These are phyloP conservation scores for Penicillium paneum DNA, from an alignment of 2,329 filamentous ascomycete genomes.

Conservation along the genomic window DNA sequence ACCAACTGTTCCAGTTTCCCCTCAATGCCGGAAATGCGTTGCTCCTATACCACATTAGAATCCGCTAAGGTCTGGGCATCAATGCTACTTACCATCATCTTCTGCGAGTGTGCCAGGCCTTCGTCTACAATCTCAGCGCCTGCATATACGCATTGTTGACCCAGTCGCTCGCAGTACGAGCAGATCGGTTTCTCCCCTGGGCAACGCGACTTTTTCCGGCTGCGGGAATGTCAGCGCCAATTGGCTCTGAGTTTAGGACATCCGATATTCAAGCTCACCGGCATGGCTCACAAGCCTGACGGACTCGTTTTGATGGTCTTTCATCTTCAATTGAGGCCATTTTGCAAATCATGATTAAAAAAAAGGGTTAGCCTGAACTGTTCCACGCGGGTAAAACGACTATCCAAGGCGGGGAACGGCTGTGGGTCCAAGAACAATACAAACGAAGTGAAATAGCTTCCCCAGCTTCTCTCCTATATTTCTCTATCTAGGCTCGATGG, in stretches of 20 bases:
- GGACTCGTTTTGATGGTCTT: slow-evolving; percentile 19
- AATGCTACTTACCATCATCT: slow-evolving; percentile 8
- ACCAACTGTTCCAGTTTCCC: slow-evolving; percentile 21
- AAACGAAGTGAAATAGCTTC: neutral
- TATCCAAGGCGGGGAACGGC: neutral
- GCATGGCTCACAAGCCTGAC: slow-evolving; percentile 33
- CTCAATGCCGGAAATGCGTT: slow-evolving; percentile 22
- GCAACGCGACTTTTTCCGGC: slow-evolving; percentile 35
- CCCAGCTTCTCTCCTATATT: neutral
- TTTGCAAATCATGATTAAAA: neutral
- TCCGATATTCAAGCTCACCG: slow-evolving; percentile 20
- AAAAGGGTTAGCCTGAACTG: neutral
- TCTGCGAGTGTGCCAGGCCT: slow-evolving; percentile 6
- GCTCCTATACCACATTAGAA: slow-evolving; percentile 9
- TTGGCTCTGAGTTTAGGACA: neutral
- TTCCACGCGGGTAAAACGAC: neutral
- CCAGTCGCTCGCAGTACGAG: slow-evolving; percentile 32
- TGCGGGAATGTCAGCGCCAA: slow-evolving; percentile 2
- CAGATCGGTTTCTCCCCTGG: slow-evolving; percentile 34
- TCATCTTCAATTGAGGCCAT: slow-evolving; percentile 15
- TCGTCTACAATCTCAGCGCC: slow-evolving; percentile 8
- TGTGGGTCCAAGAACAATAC: neutral
- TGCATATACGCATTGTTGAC: slow-evolving; percentile 32
- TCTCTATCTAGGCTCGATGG: neutral
- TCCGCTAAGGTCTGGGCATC: neutral